Percentiles rank a stretch among this genome's conserved stretches.
Evolutionary conservation across 768 basidiomycete species (phyloP).

Genomic region (Serendipita indica): DNA sequence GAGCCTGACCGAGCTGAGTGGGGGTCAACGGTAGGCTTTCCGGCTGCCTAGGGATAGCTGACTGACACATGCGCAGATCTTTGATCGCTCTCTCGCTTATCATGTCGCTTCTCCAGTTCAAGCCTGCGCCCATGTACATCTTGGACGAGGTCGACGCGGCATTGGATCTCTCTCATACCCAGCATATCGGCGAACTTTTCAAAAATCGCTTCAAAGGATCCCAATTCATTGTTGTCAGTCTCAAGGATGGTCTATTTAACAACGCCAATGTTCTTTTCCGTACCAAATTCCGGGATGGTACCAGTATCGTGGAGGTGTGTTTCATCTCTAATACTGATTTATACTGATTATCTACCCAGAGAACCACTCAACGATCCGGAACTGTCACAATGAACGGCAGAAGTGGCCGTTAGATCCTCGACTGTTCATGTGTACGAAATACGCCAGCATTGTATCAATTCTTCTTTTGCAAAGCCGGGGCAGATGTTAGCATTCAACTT

Average conservation of each 20-base stretch:
- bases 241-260: conserved; percentile 94
- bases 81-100: conserved; percentile 95
- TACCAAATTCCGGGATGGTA: conserved; percentile 87
- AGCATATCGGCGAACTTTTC: conserved; percentile 98
- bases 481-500: not conserved
- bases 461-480: not conserved
- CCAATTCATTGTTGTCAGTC: conserved; percentile 93
- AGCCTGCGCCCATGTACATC: conserved; percentile 98
- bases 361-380: conserved; percentile 1
- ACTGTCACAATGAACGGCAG: not conserved
- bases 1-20: conserved; percentile 89
- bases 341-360: not conserved
- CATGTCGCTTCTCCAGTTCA: conserved; percentile 98
- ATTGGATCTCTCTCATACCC: conserved; percentile 87
- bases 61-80: conserved; percentile 47
- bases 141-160: conserved; percentile 98
- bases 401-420: not conserved
- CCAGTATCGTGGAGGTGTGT: conserved; percentile 60
- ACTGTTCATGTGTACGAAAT: not conserved
- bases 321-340: not conserved
- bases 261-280: conserved; percentile 95
- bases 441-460: too few species aligned
- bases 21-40: conserved; percentile 72
- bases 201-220: conserved; percentile 91
- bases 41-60: not conserved